Conservation (phyloP, 208 protist genomes). For the Jaenimonas drosophilae region DNA sequence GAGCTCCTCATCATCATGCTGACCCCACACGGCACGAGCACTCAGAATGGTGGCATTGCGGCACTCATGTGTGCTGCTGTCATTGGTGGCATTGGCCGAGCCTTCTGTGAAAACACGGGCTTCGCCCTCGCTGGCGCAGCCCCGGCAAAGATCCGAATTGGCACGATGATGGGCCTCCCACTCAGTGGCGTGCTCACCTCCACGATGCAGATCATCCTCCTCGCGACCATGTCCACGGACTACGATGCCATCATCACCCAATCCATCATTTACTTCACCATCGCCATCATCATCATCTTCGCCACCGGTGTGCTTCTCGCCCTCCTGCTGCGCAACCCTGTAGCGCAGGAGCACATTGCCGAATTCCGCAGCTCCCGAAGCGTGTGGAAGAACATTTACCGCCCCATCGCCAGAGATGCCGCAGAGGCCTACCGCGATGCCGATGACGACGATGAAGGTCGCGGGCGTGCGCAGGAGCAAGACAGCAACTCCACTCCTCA, state of each 20-base stretch:
- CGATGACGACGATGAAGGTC: no score
- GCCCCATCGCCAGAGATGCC: no score
- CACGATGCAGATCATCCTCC: slow-evolving; percentile 53
- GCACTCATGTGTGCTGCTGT: slow-evolving; percentile 34
- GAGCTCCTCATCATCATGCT: slow-evolving; percentile 40
- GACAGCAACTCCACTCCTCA: no score
- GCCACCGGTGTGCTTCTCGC: slow-evolving; percentile 16
- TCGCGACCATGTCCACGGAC: slow-evolving; percentile 29
- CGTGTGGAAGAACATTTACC: slow-evolving; percentile 14
- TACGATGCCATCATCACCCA: slow-evolving; percentile 28
- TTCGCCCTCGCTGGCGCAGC: slow-evolving; percentile 63
- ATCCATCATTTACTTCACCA: slow-evolving; percentile 51
- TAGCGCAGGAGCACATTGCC: slow-evolving; percentile 33
- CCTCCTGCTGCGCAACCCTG: slow-evolving; percentile 29
- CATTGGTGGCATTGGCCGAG: slow-evolving; percentile 30
- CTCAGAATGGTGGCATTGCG: slow-evolving; percentile 22
- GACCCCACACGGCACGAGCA: slow-evolving; percentile 14
- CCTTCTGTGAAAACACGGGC: slow-evolving; percentile 55
- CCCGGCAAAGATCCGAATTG: slow-evolving; percentile 35
- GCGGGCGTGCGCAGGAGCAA: no score
- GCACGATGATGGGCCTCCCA: slow-evolving; percentile 42
- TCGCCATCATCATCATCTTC: slow-evolving; percentile 34
- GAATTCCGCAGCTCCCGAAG: slow-evolving; percentile 35
- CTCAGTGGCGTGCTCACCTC: slow-evolving; percentile 34
- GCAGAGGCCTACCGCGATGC: no score